Conservation (phyloP, 2,329 filamentous ascomycete species). For the Orbilia quercus region DNA sequence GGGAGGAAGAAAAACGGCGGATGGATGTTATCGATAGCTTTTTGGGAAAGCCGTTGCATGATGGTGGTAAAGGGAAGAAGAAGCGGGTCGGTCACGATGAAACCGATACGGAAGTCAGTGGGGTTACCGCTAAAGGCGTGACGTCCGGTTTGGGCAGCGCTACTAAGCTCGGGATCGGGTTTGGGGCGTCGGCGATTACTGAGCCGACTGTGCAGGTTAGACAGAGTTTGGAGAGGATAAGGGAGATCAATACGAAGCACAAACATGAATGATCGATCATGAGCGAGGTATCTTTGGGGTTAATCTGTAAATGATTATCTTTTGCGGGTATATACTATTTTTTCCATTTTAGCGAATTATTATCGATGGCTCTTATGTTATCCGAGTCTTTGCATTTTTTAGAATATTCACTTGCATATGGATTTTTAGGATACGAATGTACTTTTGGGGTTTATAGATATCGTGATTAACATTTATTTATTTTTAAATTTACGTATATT, state of each 20-base stretch:
- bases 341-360: no score
- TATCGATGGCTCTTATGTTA: no score
- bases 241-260: constrained; percentile 16
- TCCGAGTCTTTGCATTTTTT: no score
- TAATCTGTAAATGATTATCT: no score
- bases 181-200: constrained; percentile 1
- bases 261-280: constrained; percentile 8
- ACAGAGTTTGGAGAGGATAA: constrained; percentile 29
- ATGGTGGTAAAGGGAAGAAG: constrained; percentile 10
- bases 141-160: constrained; percentile 29
- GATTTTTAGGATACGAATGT: no score
- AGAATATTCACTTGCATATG: no score
- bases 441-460: no score
- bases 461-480: no score
- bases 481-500: no score
- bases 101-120: constrained; percentile 31
- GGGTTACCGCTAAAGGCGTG: constrained; percentile 17
- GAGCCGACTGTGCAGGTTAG: constrained; percentile 25
- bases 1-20: constrained; percentile 34
- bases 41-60: constrained; percentile 22
- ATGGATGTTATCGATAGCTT: constrained; percentile 55
- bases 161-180: constrained; percentile 26
- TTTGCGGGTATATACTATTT: no score
- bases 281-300: no score
- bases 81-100: constrained; percentile 26